Base-by-base conservation (phyloP, 257 asterid genomes). In the Solanum etuberosum region DNA sequence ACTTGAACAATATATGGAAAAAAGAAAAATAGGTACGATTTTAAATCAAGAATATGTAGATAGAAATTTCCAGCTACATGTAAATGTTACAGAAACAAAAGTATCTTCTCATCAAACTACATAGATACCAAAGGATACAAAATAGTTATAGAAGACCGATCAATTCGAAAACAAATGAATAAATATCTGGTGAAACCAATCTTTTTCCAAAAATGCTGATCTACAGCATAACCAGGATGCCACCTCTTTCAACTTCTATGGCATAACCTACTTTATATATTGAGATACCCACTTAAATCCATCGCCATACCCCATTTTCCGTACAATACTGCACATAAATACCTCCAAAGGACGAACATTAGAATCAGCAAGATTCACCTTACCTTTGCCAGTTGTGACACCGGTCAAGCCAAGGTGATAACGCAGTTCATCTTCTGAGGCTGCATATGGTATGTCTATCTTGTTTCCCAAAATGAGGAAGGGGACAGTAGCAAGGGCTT, bases 371-470 rank as follows among this genome's bases (percentile, higher is more conserved):
- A 77, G 88, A 59, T 86, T 86, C 85, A 40, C 86, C 78, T 86
- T 86, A 34, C 88, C 88, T 68, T 86, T 86, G 85, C 88, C 80
- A 61, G 88, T 86, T 15, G 88, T 86, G 32, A 86, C 72, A 86
- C 80, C 86, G 5, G 88, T 86, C 59, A 86, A 82, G 35, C 88
- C 86, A 21, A 86, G 86, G 32, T 86, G 88, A 23, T 51, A 86
- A 35, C 86, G 61, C 48, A 86, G 67, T 67, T 86, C 88, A 14
- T 86, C 88, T 40, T 86, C 88, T 59, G 88, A 86, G 43, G 88
- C 88, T n/a, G 88, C 86, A 10, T 86, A 77, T 86, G 85, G 88
- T 71, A 86, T 72, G 88, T 86, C 88, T 32, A 86, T 86, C 88
- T 86, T 86, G 84, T 86, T 86, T 7, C 88, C 88, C 88, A 86